Evolutionary conservation across 768 basidiomycete species (phyloP).

Genomic region (Cystofilobasidium ferigula): DNA sequence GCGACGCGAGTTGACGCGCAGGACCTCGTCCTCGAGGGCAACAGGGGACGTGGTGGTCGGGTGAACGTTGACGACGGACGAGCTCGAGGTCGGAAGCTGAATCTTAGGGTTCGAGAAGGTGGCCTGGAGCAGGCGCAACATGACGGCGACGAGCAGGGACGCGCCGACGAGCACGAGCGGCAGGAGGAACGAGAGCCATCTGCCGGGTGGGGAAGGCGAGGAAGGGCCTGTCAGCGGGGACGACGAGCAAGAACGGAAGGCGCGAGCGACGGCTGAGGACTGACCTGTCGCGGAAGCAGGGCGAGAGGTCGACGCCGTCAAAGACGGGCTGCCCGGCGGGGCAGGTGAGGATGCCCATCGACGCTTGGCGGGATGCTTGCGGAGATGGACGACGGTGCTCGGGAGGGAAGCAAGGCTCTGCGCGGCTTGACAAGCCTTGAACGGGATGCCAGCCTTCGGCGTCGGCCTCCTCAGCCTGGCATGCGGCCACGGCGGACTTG

Average conservation of each 20-base stretch:
- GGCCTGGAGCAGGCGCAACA: neutral
- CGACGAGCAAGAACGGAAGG: too few relatives aligned
- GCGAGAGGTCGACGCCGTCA: neutral
- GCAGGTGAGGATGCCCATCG: slow-evolving; percentile 1
- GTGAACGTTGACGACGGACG: neutral
- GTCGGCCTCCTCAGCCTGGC: too few relatives aligned
- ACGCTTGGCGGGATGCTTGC: too few relatives aligned
- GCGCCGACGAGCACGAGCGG: neutral
- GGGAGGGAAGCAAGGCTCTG: too few relatives aligned
- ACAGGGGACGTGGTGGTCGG: neutral
- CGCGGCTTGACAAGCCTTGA: too few relatives aligned
- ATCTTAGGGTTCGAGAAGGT: neutral
- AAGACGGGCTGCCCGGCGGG: neutral
- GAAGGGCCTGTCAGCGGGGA: neutral
- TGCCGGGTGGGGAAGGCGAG: neutral
- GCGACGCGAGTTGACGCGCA: neutral
- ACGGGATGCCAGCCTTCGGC: too few relatives aligned
- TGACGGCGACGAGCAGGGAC: neutral
- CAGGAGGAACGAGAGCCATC: neutral
- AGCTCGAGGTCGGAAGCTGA: neutral
- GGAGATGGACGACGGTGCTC: too few relatives aligned
- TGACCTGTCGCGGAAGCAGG: slow-evolving; percentile 2
- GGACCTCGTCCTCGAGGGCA: slow-evolving; percentile 14
- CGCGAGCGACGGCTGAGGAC: neutral
- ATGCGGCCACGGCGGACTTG: too few relatives aligned